Evolutionary conservation across 2,329 filamentous ascomycete species (phyloP).

Genomic region (Diaporthe sp.): DNA sequence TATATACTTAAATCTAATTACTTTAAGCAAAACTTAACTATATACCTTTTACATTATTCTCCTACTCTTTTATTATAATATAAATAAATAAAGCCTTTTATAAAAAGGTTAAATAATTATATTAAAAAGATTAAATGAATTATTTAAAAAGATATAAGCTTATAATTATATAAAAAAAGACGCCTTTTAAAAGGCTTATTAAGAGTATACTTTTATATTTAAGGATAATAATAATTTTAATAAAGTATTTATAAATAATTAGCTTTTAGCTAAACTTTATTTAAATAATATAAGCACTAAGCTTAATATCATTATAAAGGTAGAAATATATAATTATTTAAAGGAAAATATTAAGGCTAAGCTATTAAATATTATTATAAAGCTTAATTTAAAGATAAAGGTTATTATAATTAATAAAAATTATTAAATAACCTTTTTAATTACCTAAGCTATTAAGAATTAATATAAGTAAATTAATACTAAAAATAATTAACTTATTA

Average conservation of each 20-base stretch:
- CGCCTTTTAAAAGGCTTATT: background rate
- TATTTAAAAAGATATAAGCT: background rate
- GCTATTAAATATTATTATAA: background rate
- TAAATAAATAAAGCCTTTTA: background rate
- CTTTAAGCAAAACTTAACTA: background rate
- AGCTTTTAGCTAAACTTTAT: background rate
- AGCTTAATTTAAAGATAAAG: background rate
- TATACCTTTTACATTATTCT: background rate
- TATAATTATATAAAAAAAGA: background rate
- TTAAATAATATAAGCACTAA: background rate
- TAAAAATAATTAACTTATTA: background rate
- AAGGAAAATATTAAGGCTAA: background rate
- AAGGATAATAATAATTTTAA: background rate
- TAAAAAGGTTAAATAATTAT: background rate
- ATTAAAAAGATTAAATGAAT: background rate
- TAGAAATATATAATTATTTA: background rate
- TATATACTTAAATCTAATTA: background rate
- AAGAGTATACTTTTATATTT: background rate
- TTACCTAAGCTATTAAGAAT: background rate
- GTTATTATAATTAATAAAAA: background rate
- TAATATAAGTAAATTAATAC: background rate
- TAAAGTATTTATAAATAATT: background rate
- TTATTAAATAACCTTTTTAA: background rate
- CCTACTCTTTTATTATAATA: background rate
- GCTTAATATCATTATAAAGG: background rate